These are phyloP conservation scores for carrot (Daucus carota) DNA, from an alignment of 129 eudicot genomes.

Conservation along the genomic window DH1_v3.0 NC_030383.2:3857501-3858000, in stretches of 20 bases:
- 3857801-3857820: slow-evolving; percentile 72
- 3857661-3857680: slow-evolving; percentile 73
- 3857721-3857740: slow-evolving; percentile 79
- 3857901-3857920: slow-evolving; percentile 31
- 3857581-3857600: not conserved
- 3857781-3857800: slow-evolving; percentile 94
- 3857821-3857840: slow-evolving; percentile 68
- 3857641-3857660: slow-evolving; percentile 56
- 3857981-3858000: slow-evolving; percentile 40
- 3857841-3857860: slow-evolving; percentile 45
- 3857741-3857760: slow-evolving; percentile 85
- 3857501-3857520: not conserved
- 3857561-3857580: not conserved
- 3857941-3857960: slow-evolving; percentile 86
- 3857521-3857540: not conserved
- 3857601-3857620: not conserved
- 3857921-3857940: slow-evolving; percentile 34
- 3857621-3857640: not conserved
- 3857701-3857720: slow-evolving; percentile 87
- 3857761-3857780: slow-evolving; percentile 91
- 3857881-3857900: slow-evolving; percentile 39
- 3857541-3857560: not conserved
- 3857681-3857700: slow-evolving; percentile 48
- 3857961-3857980: slow-evolving; percentile 60
- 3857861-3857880: slow-evolving; percentile 34